Evolutionary conservation across 2,329 filamentous ascomycete species (phyloP).

Genomic region (Aureobasidium sp.): DNA sequence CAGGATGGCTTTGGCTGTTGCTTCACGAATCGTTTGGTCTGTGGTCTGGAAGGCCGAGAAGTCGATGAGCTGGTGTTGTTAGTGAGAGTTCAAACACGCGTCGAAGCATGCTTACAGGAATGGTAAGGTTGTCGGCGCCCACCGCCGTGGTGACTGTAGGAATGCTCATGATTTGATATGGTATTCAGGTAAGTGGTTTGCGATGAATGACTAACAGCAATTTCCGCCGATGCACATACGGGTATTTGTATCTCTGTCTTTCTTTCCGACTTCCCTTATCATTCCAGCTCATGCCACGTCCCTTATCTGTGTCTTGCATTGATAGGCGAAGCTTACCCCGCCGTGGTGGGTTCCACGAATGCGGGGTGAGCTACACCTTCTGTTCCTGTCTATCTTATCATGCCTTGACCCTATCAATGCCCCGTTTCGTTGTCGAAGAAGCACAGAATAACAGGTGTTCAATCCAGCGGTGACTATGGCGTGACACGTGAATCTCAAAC

Average conservation of each 20-base stretch:
- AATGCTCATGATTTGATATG: not conserved
- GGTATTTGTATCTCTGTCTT: not conserved
- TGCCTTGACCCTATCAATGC: not conserved
- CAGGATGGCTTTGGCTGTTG: constrained; percentile 59
- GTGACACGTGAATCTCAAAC: not conserved
- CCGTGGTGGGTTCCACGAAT: not conserved
- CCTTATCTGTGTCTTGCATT: not conserved
- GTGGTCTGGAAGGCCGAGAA: constrained; percentile 61
- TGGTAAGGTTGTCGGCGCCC: constrained; percentile 21
- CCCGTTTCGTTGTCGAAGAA: not conserved
- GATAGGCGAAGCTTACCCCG: not conserved
- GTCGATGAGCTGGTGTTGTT: constrained; percentile 52
- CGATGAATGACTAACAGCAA: not conserved
- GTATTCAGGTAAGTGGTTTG: not conserved
- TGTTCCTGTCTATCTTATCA: not conserved
- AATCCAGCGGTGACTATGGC: not conserved
- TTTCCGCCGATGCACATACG: not conserved
- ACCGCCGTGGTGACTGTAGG: constrained; percentile 24
- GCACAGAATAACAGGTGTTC: not conserved
- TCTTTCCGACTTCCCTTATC: not conserved
- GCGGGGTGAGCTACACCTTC: constrained; percentile 10
- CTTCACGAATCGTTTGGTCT: constrained; percentile 53
- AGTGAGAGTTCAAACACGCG: not conserved
- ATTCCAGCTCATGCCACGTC: not conserved
- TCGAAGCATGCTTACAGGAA: constrained; percentile 14